Conservation (phyloP, 140 eudicot genomes). For the Erigeron philadelphicus region DNA sequence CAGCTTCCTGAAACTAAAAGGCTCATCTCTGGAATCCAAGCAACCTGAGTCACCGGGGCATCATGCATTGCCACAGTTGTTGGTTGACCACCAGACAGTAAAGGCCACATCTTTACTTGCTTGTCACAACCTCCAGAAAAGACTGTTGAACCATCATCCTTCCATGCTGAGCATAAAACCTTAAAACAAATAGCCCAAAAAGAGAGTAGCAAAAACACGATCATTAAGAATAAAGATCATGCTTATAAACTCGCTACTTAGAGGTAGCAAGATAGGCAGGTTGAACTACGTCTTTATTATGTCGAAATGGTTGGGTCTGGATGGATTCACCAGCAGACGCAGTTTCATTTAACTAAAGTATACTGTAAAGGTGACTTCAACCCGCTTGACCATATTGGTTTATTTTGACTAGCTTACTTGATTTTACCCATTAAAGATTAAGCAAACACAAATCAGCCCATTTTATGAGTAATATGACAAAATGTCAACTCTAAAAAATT, state of each 20-base stretch:
- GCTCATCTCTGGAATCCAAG: constrained; percentile 92
- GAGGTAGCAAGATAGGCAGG: neutral
- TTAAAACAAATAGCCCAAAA: constrained; percentile 23
- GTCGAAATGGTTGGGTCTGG: neutral
- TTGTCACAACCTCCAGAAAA: constrained; percentile 97
- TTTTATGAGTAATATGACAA: neutral
- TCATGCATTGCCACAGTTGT: constrained; percentile 89
- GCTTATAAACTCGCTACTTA: neutral
- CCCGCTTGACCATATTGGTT: no score
- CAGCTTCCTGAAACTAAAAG: constrained; percentile 85
- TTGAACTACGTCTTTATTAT: neutral
- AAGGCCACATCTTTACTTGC: constrained; percentile 92
- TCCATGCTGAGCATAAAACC: constrained; percentile 95
- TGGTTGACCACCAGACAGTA: constrained; percentile 70
- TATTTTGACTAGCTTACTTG: neutral
- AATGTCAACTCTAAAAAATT: neutral
- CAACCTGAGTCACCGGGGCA: constrained; percentile 75
- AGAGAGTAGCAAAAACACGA: neutral
- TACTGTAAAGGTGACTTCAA: no score
- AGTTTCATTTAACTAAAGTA: neutral
- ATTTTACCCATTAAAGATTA: neutral
- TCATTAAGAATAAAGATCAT: neutral
- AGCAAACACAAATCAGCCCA: neutral
- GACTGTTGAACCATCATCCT: constrained; percentile 94
- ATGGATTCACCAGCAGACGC: neutral